Evolutionary conservation across 2,329 filamentous ascomycete species (phyloP).

Genomic region (Amphichorda felina): DNA sequence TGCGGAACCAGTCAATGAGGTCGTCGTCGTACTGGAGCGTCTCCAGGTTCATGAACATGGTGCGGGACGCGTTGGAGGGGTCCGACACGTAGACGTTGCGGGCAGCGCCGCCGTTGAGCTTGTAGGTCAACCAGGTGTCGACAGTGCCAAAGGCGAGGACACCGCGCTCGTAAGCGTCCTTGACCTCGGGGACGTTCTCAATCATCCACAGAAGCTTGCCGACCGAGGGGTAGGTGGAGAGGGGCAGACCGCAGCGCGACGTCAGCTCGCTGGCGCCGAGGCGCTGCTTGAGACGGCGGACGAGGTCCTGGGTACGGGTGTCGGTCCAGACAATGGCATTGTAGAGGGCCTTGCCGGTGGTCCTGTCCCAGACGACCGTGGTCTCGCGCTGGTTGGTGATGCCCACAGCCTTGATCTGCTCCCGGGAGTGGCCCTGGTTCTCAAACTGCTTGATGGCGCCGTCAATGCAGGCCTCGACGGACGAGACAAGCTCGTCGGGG

Average conservation of each 20-base stretch:
- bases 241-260: conserved; percentile 59
- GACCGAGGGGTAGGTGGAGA: conserved; percentile 73
- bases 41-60: conserved; percentile 88
- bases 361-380: conserved; percentile 66
- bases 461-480: conserved; percentile 67
- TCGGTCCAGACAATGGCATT: conserved; percentile 82
- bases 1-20: conserved; percentile 62
- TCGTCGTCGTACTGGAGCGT: conserved; percentile 70
- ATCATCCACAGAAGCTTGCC: conserved; percentile 71
- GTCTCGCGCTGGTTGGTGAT: conserved; percentile 82
- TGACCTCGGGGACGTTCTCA: conserved; percentile 53
- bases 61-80: conserved; percentile 71
- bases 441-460: conserved; percentile 59
- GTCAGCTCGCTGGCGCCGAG: conserved; percentile 56
- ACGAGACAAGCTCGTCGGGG: conserved; percentile 59
- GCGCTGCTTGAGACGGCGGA: conserved; percentile 58
- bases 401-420: conserved; percentile 63
- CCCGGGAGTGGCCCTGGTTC: conserved; percentile 50
- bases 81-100: conserved; percentile 64
- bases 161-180: conserved; percentile 59
- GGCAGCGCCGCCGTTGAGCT: conserved; percentile 59
- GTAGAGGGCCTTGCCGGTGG: conserved; percentile 64
- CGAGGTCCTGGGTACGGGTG: conserved; percentile 60
- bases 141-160: conserved; percentile 68
- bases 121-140: conserved; percentile 71